Percentiles rank a stretch among this genome's conserved stretches.
phyloP scores from a whole-genome alignment of 2,329 filamentous ascomycete genomes.

The Penicillium glabrum region DNA sequence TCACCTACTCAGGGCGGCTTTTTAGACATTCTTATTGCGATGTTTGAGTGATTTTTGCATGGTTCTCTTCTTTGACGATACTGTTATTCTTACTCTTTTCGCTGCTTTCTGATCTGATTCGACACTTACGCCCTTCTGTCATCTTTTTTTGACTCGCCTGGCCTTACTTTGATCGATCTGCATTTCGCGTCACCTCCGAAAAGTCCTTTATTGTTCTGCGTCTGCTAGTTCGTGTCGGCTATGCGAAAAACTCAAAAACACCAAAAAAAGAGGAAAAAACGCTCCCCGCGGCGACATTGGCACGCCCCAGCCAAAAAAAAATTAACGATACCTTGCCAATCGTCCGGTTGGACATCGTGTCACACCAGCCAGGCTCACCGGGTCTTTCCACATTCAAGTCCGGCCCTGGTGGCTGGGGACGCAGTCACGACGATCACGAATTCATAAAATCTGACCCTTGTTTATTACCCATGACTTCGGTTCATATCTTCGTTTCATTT shows the following conservation, averaged over 20 bases:
- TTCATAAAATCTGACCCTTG: slow-evolving; percentile 27
- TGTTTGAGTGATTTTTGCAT: slow-evolving; percentile 23
- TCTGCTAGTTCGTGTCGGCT: slow-evolving; percentile 27
- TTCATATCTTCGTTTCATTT: slow-evolving; percentile 38
- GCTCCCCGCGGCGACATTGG: slow-evolving; percentile 28
- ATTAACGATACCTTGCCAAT: slow-evolving; percentile 4
- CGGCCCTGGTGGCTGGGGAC: slow-evolving; percentile 17
- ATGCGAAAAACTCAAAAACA: slow-evolving; percentile 29
- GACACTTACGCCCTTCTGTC: slow-evolving; percentile 28
- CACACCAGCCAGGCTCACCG: slow-evolving; percentile 7
- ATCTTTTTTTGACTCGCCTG: slow-evolving; percentile 16
- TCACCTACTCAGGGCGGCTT: slow-evolving; percentile 20
- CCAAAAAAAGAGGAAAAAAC: slow-evolving; percentile 35
- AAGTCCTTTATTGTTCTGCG: slow-evolving; percentile 33
- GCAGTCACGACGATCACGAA: slow-evolving; percentile 40
- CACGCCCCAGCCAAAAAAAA: slow-evolving; percentile 21
- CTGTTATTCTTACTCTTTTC: slow-evolving; percentile 25
- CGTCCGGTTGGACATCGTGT: slow-evolving; percentile 1
- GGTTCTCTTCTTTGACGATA: slow-evolving; percentile 28
- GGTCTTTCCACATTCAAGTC: slow-evolving; percentile 4
- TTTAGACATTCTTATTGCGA: slow-evolving; percentile 25
- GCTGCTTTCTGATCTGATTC: slow-evolving; percentile 15
- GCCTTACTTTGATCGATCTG: slow-evolving; percentile 34
- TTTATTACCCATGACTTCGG: slow-evolving; percentile 30
- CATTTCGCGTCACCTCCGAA: slow-evolving; percentile 28